phyloP scores from a whole-genome alignment of 2,329 filamentous ascomycete species.

The Bipolaris sorokiniana region DNA sequence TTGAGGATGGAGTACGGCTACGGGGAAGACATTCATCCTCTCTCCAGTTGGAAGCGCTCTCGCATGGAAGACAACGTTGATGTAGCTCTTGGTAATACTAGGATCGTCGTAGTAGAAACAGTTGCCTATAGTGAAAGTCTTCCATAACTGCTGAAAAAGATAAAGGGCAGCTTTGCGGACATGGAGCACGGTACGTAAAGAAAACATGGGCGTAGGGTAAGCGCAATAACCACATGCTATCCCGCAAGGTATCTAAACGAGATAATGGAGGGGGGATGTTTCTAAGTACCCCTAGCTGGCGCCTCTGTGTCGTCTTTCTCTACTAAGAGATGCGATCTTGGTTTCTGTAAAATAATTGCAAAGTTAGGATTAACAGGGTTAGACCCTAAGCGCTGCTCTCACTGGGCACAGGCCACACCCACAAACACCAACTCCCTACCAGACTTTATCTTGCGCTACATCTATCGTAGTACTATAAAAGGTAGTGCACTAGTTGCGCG shows the following conservation, averaged over 20 bases:
- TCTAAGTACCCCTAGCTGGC: not conserved
- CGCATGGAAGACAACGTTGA: not conserved
- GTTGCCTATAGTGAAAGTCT: not conserved
- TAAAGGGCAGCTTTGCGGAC: not conserved
- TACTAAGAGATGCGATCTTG: not conserved
- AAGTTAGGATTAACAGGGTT: not conserved
- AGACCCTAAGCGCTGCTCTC: not conserved
- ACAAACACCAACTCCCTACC: not conserved
- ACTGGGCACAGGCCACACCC: not conserved
- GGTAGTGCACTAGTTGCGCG: not conserved
- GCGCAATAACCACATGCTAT: not conserved
- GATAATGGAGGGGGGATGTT: not conserved
- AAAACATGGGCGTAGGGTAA: not conserved
- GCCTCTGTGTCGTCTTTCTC: not conserved
- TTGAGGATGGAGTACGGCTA: not conserved
- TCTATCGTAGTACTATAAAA: not conserved
- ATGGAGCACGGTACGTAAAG: not conserved
- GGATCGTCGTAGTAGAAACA: not conserved
- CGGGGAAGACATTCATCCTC: not conserved
- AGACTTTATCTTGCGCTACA: slow-evolving; percentile 1
- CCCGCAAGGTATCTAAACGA: not conserved
- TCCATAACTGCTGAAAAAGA: not conserved
- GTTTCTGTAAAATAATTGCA: not conserved
- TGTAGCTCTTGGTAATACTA: not conserved
- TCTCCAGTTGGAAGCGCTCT: not conserved